Percentiles rank a stretch among this genome's conserved stretches.
Conservation (phyloP, 352 stramenopile species). For the Phytophthora idaei region DNA sequence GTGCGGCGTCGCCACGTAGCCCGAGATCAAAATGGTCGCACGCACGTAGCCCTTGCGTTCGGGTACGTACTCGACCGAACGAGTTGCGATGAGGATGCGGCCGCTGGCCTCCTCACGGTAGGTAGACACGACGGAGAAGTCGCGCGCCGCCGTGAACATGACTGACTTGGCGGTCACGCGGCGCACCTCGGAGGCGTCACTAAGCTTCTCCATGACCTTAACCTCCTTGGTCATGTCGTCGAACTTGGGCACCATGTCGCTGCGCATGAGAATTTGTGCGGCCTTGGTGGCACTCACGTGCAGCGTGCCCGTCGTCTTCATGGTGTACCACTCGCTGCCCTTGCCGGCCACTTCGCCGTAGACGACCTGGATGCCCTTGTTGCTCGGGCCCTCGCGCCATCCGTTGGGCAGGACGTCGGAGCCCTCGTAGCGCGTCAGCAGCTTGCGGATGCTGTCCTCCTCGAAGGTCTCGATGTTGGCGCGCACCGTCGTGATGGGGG, state of each 20-base stretch:
- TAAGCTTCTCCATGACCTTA: slow-evolving; percentile 63
- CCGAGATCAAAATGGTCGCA: slow-evolving; percentile 59
- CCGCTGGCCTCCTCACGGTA: slow-evolving; percentile 52
- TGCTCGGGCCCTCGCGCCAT: slow-evolving; percentile 69
- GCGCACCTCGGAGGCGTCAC: slow-evolving; percentile 65
- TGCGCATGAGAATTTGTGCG: slow-evolving; percentile 52
- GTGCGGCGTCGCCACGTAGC: slow-evolving; percentile 73
- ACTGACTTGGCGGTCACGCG: slow-evolving; percentile 66
- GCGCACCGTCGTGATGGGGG: slow-evolving; percentile 57
- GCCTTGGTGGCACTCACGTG: slow-evolving; percentile 59
- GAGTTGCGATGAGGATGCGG: slow-evolving; percentile 71
- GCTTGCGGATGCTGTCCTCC: slow-evolving; percentile 56
- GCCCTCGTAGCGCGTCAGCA: slow-evolving; percentile 64
- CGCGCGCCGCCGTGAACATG: slow-evolving; percentile 77
- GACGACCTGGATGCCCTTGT: slow-evolving; percentile 75
- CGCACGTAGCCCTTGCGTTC: slow-evolving; percentile 57
- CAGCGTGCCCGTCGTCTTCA: slow-evolving; percentile 71
- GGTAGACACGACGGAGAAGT: slow-evolving; percentile 77
- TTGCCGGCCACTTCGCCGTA: slow-evolving; percentile 61
- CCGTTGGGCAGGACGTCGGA: slow-evolving; percentile 64
- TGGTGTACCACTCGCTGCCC: slow-evolving; percentile 69
- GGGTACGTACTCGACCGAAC: slow-evolving; percentile 66
- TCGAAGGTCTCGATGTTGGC: slow-evolving; percentile 57
- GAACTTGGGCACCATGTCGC: slow-evolving; percentile 74
- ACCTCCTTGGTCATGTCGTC: slow-evolving; percentile 86